phyloP scores from a whole-genome alignment of 441 rosid species.

The Melastoma candidum region DNA sequence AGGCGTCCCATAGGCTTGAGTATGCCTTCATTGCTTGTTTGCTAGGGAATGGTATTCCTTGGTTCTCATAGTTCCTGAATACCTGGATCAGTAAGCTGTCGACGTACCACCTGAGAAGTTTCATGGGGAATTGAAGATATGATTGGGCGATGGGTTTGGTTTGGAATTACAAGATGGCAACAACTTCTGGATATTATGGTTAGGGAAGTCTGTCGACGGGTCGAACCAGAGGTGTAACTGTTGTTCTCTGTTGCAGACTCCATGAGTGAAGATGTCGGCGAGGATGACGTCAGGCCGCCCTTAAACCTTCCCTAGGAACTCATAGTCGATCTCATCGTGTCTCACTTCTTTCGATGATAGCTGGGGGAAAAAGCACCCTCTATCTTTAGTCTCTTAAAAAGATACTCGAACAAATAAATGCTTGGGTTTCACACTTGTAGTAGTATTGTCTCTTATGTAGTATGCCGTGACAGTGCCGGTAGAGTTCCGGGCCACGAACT shows the following conservation, averaged over 20 bases:
- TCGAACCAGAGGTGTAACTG: constrained; percentile 14
- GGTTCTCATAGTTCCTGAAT: constrained; percentile 10
- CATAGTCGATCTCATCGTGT: constrained; percentile 15
- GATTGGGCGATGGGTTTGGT: background rate
- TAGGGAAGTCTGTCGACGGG: constrained; percentile 10
- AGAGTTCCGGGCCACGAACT: constrained; percentile 10
- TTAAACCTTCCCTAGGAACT: constrained; percentile 11
- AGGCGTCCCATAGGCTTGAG: constrained; percentile 14
- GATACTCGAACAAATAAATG: background rate
- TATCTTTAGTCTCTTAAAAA: background rate
- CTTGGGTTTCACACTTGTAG: too few species aligned
- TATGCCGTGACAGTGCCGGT: constrained; percentile 8
- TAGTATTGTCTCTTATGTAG: constrained; percentile 1
- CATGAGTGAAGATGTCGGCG: constrained; percentile 8
- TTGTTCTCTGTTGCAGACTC: constrained; percentile 7
- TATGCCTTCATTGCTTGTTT: constrained; percentile 11
- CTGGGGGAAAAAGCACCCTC: background rate
- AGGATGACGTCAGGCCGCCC: constrained; percentile 11
- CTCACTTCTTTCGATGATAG: constrained; percentile 4
- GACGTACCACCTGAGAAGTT: constrained; percentile 8
- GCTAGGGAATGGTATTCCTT: constrained; percentile 7
- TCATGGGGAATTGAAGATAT: background rate
- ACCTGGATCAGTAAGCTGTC: constrained; percentile 15
- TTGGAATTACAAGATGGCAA: background rate
- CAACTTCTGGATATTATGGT: constrained; percentile 11